Conservation (phyloP, 768 basidiomycete species). For the Sporobolomyces phaffii region DNA sequence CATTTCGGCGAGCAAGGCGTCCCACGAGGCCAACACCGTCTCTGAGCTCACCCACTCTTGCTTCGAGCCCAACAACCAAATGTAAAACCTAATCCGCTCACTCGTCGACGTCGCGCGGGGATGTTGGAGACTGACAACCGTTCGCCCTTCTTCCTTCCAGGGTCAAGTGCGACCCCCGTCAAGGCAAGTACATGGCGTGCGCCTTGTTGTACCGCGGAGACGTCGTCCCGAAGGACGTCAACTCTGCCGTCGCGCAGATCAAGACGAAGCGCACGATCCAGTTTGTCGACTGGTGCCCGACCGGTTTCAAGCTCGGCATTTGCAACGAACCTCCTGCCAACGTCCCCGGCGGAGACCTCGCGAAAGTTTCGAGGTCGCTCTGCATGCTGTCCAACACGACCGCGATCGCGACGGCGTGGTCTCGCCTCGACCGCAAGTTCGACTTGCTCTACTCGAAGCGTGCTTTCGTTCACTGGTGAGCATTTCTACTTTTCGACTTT, state of each 20-base stretch:
- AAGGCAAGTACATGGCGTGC: conserved; percentile 84
- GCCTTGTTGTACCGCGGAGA: conserved; percentile 43
- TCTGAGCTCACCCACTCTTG: conserved; percentile 97
- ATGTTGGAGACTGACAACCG: too few species aligned
- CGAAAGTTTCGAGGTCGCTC: conserved; percentile 84
- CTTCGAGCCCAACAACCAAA: conserved; percentile 94
- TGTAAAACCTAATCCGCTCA: conserved; percentile 51
- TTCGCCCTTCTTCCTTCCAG: conserved; percentile 60
- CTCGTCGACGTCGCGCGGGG: too few species aligned
- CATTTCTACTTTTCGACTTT: not conserved
- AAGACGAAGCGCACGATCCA: conserved; percentile 98
- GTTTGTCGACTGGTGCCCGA: conserved; percentile 97
- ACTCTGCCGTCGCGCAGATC: conserved; percentile 83
- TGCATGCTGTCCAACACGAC: conserved; percentile 98
- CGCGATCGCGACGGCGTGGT: conserved; percentile 90
- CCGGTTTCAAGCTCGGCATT: conserved; percentile 97
- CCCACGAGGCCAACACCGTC: conserved; percentile 94
- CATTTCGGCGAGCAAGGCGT: conserved; percentile 82
- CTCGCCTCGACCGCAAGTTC: conserved; percentile 92
- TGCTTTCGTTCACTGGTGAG: conserved; percentile 46
- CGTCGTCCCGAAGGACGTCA: conserved; percentile 57
- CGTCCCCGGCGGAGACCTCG: conserved; percentile 90
- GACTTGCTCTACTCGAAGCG: conserved; percentile 65
- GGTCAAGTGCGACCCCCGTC: conserved; percentile 91
- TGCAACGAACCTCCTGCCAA: conserved; percentile 91